These are phyloP conservation scores for Plasmodium adleri DNA, from an alignment of 169 alveolate genomes.

Conservation along the genomic window DNA sequence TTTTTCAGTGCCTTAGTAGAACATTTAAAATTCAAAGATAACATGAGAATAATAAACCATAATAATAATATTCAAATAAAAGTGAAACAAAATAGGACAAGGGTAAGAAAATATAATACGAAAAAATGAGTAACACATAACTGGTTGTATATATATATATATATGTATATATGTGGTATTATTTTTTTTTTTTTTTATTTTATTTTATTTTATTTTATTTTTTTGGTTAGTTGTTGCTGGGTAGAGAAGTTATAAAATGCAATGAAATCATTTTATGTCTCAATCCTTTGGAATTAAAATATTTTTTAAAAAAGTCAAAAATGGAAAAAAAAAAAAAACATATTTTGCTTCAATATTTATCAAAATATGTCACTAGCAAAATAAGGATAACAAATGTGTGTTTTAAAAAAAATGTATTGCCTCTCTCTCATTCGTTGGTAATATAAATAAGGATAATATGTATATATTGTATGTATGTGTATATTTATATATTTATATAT, in stretches of 20 bases:
- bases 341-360: constrained; percentile 18
- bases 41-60: not conserved
- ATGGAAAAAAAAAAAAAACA: constrained; percentile 23
- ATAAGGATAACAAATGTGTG: constrained; percentile 61
- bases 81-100: constrained; percentile 5
- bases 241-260: constrained; percentile 30
- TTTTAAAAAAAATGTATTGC: constrained; percentile 42
- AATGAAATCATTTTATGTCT: constrained; percentile 24
- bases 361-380: constrained; percentile 10
- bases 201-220: not conserved
- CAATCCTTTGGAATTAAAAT: constrained; percentile 40
- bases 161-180: too few relatives aligned
- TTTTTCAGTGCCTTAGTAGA: constrained; percentile 36
- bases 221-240: not conserved
- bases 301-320: constrained; percentile 13
- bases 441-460: not conserved
- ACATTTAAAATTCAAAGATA: constrained; percentile 22
- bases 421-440: constrained; percentile 51
- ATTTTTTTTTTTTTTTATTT: not conserved
- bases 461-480: not conserved
- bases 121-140: not conserved
- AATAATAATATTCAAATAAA: constrained; percentile 8
- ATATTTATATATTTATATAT: not conserved
- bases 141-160: too few relatives aligned
- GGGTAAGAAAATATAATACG: constrained; percentile 17